Evolutionary conservation across 768 basidiomycete species (phyloP).

Genomic region (Kwoniella botswanensis): DNA sequence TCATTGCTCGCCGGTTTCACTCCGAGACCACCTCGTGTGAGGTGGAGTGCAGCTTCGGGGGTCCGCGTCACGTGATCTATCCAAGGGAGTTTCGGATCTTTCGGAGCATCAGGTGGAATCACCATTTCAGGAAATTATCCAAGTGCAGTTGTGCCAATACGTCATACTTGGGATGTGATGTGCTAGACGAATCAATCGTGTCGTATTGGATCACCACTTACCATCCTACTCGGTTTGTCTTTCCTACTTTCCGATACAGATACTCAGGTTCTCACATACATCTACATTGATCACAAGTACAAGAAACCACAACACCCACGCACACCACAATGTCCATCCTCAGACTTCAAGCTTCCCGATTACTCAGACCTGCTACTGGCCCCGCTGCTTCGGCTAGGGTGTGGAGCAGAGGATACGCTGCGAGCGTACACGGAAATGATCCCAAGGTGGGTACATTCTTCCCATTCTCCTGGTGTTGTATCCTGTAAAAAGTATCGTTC

Average conservation of each 20-base stretch:
- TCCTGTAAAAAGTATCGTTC: too few species aligned
- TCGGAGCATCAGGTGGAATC: neutral
- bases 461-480: neutral
- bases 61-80: conserved; percentile 22
- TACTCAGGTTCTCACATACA: neutral
- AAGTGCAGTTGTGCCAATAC: neutral
- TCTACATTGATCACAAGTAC: neutral
- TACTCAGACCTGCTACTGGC: conserved; percentile 19
- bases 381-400: conserved; percentile 15
- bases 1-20: neutral
- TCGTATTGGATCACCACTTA: conserved; percentile 2
- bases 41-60: conserved; percentile 1
- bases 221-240: neutral
- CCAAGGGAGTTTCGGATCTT: conserved; percentile 12
- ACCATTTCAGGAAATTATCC: neutral
- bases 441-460: conserved; percentile 24
- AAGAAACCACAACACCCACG: neutral
- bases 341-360: conserved; percentile 26
- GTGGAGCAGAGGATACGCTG: conserved; percentile 16
- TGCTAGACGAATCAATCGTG: neutral
- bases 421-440: conserved; percentile 32
- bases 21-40: neutral
- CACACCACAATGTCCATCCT: conserved; percentile 32
- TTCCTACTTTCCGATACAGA: neutral
- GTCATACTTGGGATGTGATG: conserved; percentile 3